Evolutionary conservation across 768 basidiomycete species (phyloP).

Genomic region (Phlegmacium glaucopus): DNA sequence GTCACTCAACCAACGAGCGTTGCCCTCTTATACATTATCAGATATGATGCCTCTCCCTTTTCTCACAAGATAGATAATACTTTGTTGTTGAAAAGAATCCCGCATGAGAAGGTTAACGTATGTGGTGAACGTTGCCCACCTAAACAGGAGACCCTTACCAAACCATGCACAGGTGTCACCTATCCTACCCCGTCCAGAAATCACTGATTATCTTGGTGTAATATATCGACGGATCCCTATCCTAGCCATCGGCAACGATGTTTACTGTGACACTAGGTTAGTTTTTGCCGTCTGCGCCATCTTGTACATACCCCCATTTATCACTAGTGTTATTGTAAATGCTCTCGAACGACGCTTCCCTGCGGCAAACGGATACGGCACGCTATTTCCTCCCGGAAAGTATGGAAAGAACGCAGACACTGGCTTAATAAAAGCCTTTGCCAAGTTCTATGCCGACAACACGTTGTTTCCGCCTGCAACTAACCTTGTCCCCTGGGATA

Average conservation of each 20-base stretch:
- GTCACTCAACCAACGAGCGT: not conserved
- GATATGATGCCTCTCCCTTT: constrained; percentile 50
- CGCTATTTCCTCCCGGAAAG: constrained; percentile 46
- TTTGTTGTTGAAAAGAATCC: constrained; percentile 46
- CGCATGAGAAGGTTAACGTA: constrained; percentile 46
- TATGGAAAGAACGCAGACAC: constrained; percentile 38
- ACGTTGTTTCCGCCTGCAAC: constrained; percentile 39
- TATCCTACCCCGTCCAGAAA: constrained; percentile 53
- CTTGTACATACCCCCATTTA: not conserved
- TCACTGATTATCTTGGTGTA: constrained; percentile 49
- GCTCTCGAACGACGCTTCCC: constrained; percentile 55
- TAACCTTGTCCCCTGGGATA: constrained; percentile 44
- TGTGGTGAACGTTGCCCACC: constrained; percentile 8
- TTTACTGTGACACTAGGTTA: constrained; percentile 55
- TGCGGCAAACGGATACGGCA: constrained; percentile 40
- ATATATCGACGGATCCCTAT: constrained; percentile 58
- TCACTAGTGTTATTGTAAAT: constrained; percentile 40
- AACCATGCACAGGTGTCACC: constrained; percentile 37
- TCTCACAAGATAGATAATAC: constrained; percentile 49
- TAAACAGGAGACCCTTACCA: not conserved
- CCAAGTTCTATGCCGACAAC: constrained; percentile 43
- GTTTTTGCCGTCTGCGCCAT: not conserved
- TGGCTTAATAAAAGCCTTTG: constrained; percentile 45
- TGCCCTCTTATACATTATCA: not conserved
- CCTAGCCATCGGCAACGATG: constrained; percentile 56